Evolutionary conservation across 2,329 filamentous ascomycete species (phyloP).

Genomic region (Teratosphaeriaceae sp.): DNA sequence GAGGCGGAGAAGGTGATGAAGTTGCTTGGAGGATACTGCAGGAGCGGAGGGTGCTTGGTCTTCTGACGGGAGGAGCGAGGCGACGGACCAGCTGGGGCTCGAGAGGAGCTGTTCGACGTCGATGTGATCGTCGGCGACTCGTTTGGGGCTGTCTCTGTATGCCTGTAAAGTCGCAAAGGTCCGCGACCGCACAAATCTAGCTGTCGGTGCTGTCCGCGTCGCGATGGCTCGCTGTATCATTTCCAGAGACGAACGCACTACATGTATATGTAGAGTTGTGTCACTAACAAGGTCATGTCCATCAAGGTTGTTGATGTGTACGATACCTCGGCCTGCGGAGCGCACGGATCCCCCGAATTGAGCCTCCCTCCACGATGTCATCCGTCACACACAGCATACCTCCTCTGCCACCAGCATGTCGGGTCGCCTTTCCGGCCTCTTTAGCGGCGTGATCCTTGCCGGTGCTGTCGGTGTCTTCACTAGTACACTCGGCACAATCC

Average conservation of each 20-base stretch:
- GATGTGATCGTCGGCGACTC: constrained; percentile 9
- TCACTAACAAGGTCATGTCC: background rate
- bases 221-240: background rate
- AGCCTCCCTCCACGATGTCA: background rate
- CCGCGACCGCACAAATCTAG: background rate
- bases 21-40: constrained; percentile 56
- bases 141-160: background rate
- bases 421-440: background rate
- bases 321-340: background rate
- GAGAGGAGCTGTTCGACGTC: constrained; percentile 46
- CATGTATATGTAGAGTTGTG: too few species aligned
- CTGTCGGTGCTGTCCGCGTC: background rate
- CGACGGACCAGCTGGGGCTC: constrained; percentile 76
- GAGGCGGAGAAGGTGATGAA: constrained; percentile 79
- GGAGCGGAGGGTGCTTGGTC: constrained; percentile 27
- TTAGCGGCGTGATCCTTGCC: constrained; percentile 3
- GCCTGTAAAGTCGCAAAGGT: background rate
- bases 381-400: background rate
- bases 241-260: too few species aligned
- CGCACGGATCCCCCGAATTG: constrained; percentile 3
- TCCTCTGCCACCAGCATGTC: background rate
- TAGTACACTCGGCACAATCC: background rate
- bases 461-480: constrained; percentile 1
- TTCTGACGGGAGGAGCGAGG: constrained; percentile 57
- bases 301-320: background rate